Evolutionary conservation across 139 green algal genomes (phyloP), one percentile per base, ranked within the genome.

Genomic region (Ulvella scutata): DNA sequence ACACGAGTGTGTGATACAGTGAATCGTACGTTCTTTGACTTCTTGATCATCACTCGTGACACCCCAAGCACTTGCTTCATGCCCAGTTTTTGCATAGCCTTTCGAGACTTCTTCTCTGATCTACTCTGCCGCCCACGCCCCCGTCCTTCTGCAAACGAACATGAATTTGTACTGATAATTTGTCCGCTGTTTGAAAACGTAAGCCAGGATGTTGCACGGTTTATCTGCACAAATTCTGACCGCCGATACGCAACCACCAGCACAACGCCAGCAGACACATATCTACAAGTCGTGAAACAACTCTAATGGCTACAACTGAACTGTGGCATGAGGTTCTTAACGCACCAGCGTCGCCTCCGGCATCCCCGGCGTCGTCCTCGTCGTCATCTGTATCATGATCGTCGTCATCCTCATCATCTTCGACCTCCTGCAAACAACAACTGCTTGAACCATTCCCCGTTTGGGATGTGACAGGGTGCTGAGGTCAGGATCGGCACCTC

Each of bases 11-110:
- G n/a, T n/a, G n/a, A n/a, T n/a, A n/a, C n/a, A n/a, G n/a, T n/a
- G n/a, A n/a, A n/a, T n/a, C 51, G 51, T 75, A 97, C 89, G 82
- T 98, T 98, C 82, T 98, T 98, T 86, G 84, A 95, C 85, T 98
- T 98, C 79, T 91, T 93, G 82, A 99, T 98, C 77, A 95, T 97
- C 36, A 99, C 95, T 34, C 92, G 85, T 4, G 82, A 79, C 1
- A 99, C 90, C 33, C 88, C 91, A 3, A 90, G 82, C 72, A 99
- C 86, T 4, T 91, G 89, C 91, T 98, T 97, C 92, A 99, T 97
- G 77, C 95, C 95, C 23, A 99, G 88, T 90, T 99, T 99, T 82
- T 94, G 87, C 88, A 99, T 95, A 2, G 95, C 95, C 86, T 99
- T 99, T 26, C 95, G 79, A 77, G 83, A 90, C 90, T 99, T 99